Evolutionary conservation across 192 early-diverging fungal genomes (phyloP).

Genomic region (Endogone sp.): DNA sequence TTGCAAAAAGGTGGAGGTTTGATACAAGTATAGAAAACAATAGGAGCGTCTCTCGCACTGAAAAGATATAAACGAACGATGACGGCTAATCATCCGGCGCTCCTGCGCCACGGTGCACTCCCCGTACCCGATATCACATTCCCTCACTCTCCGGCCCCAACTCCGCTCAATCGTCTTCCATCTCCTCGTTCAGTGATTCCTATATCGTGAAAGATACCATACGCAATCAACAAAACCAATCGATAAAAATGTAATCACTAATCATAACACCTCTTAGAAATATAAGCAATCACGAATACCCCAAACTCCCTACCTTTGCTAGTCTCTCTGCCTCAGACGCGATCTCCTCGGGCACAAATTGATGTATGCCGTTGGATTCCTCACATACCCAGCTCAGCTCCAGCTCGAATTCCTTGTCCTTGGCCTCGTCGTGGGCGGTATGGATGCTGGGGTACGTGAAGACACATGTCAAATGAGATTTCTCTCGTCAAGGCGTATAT

Average conservation of each 20-base stretch:
- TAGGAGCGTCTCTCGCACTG: not conserved
- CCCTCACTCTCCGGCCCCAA: not conserved
- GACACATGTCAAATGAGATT: not conserved
- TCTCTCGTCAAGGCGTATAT: slow-evolving; percentile 1
- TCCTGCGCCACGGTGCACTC: not conserved
- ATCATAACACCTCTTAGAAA: not conserved
- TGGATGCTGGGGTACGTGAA: slow-evolving; percentile 93
- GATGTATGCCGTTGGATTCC: slow-evolving; percentile 73
- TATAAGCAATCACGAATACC: slow-evolving; percentile 7
- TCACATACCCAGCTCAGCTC: slow-evolving; percentile 95
- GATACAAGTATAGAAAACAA: not conserved
- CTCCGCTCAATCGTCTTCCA: slow-evolving; percentile 43
- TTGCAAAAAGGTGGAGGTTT: not conserved
- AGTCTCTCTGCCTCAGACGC: slow-evolving; percentile 77
- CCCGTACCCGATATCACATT: not conserved
- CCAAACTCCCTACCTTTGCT: slow-evolving; percentile 57
- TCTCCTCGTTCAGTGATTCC: slow-evolving; percentile 48
- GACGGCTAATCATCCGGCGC: not conserved
- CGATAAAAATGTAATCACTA: not conserved
- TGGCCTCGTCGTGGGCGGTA: slow-evolving; percentile 91
- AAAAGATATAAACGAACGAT: not conserved
- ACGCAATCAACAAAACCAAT: not conserved
- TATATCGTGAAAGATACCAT: slow-evolving; percentile 7
- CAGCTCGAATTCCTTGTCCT: slow-evolving; percentile 99
- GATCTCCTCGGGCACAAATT: slow-evolving; percentile 85